Evolutionary conservation across 495 filamentous ascomycete species (phyloP), one percentile per base, ranked within the genome.

Genomic region (Annulohypoxylon bovei): DNA sequence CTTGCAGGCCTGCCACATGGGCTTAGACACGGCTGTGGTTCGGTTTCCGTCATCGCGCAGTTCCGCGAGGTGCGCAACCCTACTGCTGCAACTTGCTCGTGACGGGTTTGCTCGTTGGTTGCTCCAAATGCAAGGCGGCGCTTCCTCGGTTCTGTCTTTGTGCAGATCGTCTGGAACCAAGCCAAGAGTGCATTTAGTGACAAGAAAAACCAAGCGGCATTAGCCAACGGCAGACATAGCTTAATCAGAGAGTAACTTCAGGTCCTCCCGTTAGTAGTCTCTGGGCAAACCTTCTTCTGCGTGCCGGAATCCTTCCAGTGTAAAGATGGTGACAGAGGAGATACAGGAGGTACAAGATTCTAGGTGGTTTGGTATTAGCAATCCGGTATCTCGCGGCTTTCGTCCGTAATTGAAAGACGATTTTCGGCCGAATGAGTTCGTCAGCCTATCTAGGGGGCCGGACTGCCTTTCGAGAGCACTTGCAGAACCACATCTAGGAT

Each of bases 131-230:
- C 75, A 75, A 63, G 65, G 68, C 75, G 75, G 75, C 75, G 67
- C 73, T 77, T 73, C 69, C 72, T 77, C 75, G 75, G 75, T 72
- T 75, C 69, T 65, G 75, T 65, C 65, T 57, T 11, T 47, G 59
- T 63, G 58, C 49, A 55, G 65, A 70, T 75, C 70, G 54, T 30
- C 60, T 59, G 59, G 44, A n/a, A 57, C 40, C 35, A 32, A 37
- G 62, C 57, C 35, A 66, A 49, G 44, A 37, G 33, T 58, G 35
- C 40, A 50, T 50, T 40, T 3, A 60, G 50, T 42, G 65, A 60
- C 35, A 60, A 54, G 46, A 54, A 59, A 47, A 37, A 33, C 65
- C 39, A 65, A 65, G 27, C n/a, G 65, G 8, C 22, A 35, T 72
- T 62, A 72, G 54, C 27, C 37, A 53, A 50, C 25, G 50, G 35